Base-by-base conservation (phyloP, 2,329 filamentous ascomycete genomes). In the Fusarium oxysporum region DNA sequence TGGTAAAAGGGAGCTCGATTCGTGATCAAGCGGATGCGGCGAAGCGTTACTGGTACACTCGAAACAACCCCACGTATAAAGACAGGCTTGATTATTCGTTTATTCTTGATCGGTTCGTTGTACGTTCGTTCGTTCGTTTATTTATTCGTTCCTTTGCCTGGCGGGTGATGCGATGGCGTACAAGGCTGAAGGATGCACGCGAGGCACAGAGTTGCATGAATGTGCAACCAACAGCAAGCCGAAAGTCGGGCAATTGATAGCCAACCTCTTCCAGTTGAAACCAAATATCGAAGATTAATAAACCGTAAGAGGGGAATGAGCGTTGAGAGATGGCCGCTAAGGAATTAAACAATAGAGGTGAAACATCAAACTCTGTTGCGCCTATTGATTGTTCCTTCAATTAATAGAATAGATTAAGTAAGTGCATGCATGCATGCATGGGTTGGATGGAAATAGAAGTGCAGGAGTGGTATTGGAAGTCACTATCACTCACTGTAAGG, bases 401-500 rank as follows among this genome's bases (percentile, higher is more conserved):
- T 53, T 44, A 65, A 69, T 47, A 53, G 40, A 53, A 47, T 54
- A 33, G 47, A 50, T 50, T 33, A 51, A 51, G 48, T 51, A 68
- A 60, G 35, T 41, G 35, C 19, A 38, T 30, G 50, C 45, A 59
- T 57, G 51, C 45, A 55, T 50, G 51, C 35, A 57, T 71, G 45
- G 59, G 55, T 62, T 68, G 56, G 56, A 74, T 71, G 59, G 59
- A 73, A 72, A 74, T 68, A 43, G 56, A 73, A 65, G 64, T 55
- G 55, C 25, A 60, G 43, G 47, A 56, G 62, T 65, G 56, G 35
- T 57, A 45, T 51, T 65, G 55, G 10, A 68, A 62, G 68, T 51
- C 63, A 70, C 71, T 66, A 65, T 67, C 37, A 65, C 60, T 47
- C 37, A 55, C 37, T 44, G 51, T 43, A 43, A 33, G n/a, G n/a